phyloP scores from a whole-genome alignment of 345 rosid species.

The Conringia planisiliqua region DNA sequence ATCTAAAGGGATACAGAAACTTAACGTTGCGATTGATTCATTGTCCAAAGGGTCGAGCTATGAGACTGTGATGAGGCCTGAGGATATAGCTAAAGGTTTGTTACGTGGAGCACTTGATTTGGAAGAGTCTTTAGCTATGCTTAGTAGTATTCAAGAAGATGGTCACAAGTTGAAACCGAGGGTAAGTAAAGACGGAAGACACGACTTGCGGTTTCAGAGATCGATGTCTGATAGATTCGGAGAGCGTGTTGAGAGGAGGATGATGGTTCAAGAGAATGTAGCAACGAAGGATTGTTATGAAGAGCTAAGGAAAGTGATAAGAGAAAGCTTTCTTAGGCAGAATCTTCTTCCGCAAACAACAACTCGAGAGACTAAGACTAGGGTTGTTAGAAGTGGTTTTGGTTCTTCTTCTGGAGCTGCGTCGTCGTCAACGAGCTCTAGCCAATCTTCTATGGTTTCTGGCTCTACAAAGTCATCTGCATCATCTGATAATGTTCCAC shows the following conservation, averaged over 20 bases:
- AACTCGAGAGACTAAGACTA: conserved; percentile 20
- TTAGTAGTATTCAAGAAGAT: conserved; percentile 74
- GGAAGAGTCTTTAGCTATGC: conserved; percentile 77
- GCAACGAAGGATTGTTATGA: conserved; percentile 54
- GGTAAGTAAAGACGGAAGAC: conserved; percentile 34
- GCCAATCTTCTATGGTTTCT: conserved; percentile 48
- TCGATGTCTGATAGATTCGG: conserved; percentile 35
- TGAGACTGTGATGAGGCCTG: conserved; percentile 44
- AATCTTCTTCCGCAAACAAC: conserved; percentile 40
- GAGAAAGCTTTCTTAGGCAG: conserved; percentile 59
- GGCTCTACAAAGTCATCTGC: conserved; percentile 39
- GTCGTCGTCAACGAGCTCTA: conserved; percentile 56
- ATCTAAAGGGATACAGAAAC: conserved; percentile 75
- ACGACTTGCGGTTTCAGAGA: conserved; percentile 38
- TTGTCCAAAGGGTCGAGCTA: conserved; percentile 50
- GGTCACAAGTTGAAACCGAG: conserved; percentile 50
- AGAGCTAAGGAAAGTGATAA: conserved; percentile 57
- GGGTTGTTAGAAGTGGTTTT: conserved; percentile 27
- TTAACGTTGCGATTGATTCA: conserved; percentile 61
- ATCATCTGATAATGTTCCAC: conserved; percentile 29
- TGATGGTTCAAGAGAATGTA: conserved; percentile 39
- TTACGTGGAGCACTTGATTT: conserved; percentile 82
- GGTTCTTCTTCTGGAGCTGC: conserved; percentile 47
- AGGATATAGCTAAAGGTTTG: conserved; percentile 65
- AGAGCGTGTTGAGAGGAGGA: conserved; percentile 31